These are phyloP conservation scores for Pinus tabuliformis DNA, from an alignment of 75 land plant genomes.

Conservation along the genomic window DNA sequence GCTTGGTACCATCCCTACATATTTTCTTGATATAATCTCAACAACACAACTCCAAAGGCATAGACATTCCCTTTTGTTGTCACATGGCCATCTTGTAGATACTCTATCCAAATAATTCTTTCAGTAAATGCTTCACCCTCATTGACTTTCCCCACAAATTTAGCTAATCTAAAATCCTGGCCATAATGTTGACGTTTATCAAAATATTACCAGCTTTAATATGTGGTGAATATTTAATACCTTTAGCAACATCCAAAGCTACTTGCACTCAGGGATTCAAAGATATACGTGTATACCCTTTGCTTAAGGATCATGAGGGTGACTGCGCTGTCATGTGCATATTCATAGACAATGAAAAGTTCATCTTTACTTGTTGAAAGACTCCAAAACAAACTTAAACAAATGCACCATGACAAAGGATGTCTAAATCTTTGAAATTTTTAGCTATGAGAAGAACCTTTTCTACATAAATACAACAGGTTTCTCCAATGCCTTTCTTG, in stretches of 20 bases:
- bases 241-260: slow-evolving; percentile 86
- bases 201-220: slow-evolving; percentile 84
- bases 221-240: slow-evolving; percentile 86
- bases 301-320: too few relatives aligned
- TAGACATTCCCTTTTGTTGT: slow-evolving; percentile 80
- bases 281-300: slow-evolving; percentile 27
- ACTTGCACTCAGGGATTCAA: slow-evolving; percentile 86
- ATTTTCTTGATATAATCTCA: slow-evolving; percentile 72
- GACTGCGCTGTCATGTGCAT: too few relatives aligned
- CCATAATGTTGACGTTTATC: slow-evolving; percentile 63
- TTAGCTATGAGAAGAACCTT: too few relatives aligned
- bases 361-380: too few relatives aligned
- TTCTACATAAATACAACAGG: too few relatives aligned
- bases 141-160: slow-evolving; percentile 36
- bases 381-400: too few relatives aligned
- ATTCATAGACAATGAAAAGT: too few relatives aligned
- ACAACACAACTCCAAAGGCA: slow-evolving; percentile 92
- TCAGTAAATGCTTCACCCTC: slow-evolving; percentile 36
- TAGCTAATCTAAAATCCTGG: slow-evolving; percentile 76
- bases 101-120: slow-evolving; percentile 50
- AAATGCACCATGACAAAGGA: too few relatives aligned
- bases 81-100: slow-evolving; percentile 73
- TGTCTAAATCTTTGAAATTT: too few relatives aligned
- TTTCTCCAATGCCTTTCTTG: too few relatives aligned
- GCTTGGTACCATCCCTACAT: slow-evolving; percentile 37